These are phyloP conservation scores for Phytophthora parvispora DNA, from an alignment of 352 stramenopile genomes.

Conservation along the genomic window DNA sequence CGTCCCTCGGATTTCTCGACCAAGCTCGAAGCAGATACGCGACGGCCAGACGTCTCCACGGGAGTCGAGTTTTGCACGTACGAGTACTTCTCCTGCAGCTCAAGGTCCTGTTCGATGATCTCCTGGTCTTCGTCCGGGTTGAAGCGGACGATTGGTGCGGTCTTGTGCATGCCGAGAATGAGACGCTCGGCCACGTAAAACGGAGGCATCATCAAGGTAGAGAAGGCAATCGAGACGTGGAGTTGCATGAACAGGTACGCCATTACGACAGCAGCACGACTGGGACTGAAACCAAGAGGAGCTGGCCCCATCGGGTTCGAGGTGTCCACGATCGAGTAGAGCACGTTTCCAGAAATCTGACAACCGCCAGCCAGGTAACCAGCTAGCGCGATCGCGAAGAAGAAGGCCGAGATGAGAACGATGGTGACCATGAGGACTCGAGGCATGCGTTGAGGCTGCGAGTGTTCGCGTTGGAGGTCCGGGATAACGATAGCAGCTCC, in stretches of 20 bases:
- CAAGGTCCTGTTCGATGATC: conserved; percentile 12
- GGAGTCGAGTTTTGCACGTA: conserved; percentile 9
- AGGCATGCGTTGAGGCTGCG: conserved; percentile 20
- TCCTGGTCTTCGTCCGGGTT: conserved; percentile 28
- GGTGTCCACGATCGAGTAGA: conserved; percentile 22
- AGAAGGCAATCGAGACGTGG: conserved; percentile 54
- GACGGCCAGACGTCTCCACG: background rate
- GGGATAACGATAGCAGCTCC: conserved; percentile 20
- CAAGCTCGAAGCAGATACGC: conserved; percentile 9
- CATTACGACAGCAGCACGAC: conserved; percentile 46
- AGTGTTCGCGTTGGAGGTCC: conserved; percentile 20
- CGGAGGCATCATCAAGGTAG: conserved; percentile 51
- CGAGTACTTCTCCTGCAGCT: conserved; percentile 22
- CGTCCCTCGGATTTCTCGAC: conserved; percentile 19
- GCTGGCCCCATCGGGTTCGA: conserved; percentile 19
- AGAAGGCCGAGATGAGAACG: conserved; percentile 19
- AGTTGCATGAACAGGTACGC: conserved; percentile 59
- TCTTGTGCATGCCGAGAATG: conserved; percentile 37
- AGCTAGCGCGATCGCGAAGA: conserved; percentile 21
- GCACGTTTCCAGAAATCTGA: conserved; percentile 20
- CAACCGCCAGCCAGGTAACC: conserved; percentile 17
- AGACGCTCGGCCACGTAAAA: conserved; percentile 48
- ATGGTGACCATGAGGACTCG: conserved; percentile 15
- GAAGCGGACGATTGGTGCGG: conserved; percentile 19
- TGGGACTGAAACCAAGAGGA: conserved; percentile 50